Conservation (phyloP, 1,139 yeast genomes). For the Suhomyces coccinellae region DNA sequence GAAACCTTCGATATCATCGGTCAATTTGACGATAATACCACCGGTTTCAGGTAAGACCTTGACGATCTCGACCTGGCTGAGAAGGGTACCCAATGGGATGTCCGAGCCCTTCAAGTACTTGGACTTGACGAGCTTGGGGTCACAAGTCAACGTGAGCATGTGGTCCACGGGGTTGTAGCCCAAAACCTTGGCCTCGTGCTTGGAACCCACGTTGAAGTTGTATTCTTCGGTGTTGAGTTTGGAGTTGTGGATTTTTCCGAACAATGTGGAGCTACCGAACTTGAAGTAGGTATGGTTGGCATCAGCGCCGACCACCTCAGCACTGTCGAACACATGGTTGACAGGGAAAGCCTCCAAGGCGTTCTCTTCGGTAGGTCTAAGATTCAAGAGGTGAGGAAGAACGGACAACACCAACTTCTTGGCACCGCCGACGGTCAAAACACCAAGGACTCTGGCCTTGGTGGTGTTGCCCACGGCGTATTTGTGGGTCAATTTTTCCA, state of each 20-base stretch:
- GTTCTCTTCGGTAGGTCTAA: slow-evolving; percentile 21
- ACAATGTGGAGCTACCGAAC: slow-evolving; percentile 53
- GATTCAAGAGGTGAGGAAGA: slow-evolving; percentile 51
- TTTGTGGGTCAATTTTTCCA: slow-evolving; percentile 55
- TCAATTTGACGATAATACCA: slow-evolving; percentile 68
- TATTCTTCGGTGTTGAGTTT: slow-evolving; percentile 56
- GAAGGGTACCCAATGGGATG: slow-evolving; percentile 70
- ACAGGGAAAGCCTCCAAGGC: slow-evolving; percentile 72
- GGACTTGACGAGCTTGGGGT: slow-evolving; percentile 61
- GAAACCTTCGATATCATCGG: slow-evolving; percentile 67
- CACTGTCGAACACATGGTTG: slow-evolving; percentile 67
- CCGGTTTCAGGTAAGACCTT: slow-evolving; percentile 61
- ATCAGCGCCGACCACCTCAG: slow-evolving; percentile 61
- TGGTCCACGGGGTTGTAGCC: slow-evolving; percentile 71
- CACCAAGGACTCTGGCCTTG: slow-evolving; percentile 70
- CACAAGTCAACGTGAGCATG: slow-evolving; percentile 64
- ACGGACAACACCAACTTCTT: slow-evolving; percentile 65
- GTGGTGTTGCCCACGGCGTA: slow-evolving; percentile 65
- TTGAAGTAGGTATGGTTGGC: slow-evolving; percentile 55
- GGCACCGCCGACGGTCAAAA: slow-evolving; percentile 55
- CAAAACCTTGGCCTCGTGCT: slow-evolving; percentile 74
- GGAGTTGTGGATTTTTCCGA: slow-evolving; percentile 75
- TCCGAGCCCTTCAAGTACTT: slow-evolving; percentile 68
- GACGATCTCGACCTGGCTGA: slow-evolving; percentile 57
- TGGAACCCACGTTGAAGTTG: slow-evolving; percentile 61